Base-by-base conservation (phyloP, 108 stramenopile genomes). In the Cylindrotheca fusiformis region DNA sequence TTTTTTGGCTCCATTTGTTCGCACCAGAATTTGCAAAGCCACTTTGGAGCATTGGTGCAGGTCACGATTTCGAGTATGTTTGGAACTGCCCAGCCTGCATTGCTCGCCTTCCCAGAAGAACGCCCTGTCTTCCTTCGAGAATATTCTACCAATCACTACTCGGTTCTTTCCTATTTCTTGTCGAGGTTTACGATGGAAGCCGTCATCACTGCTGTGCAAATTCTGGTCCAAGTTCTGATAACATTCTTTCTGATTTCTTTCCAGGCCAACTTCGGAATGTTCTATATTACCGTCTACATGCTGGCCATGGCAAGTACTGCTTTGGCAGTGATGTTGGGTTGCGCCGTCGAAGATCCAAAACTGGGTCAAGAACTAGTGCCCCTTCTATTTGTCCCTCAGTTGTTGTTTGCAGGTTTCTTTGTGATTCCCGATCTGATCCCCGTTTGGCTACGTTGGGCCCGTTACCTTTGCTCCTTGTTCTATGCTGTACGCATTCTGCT, bases 101-200 rank as follows among this genome's bases (percentile, higher is more conserved):
- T 93, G 24, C 55, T 92, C 44, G 69, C 82, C 8, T 90, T 93
- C 54, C 91, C 94, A 12, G 76, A 87, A 48, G 88, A 95, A 71
- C 77, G 94, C 14, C 94, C 94, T 28, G 87, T 91, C 10, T 95
- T 95, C 69, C 62, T 95, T 4, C 63, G 94, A 54, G 94, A 95
- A 56, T 95, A 89, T 64, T 79, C 85, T 6, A 92, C 88, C 0
- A 83, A 88, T 45, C 90, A 90, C 48, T 95, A 92, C 72, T 54
- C 71, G 26, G 83, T 81, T 12, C 19, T 78, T 24, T 53, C 92
- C 6, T 94, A 94, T 76, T 88, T 90, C 49, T 1, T 82, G 50
- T 74, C 74, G 10, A 48, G 74, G 5, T 67, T 82, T 32, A 53
- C 70, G 10, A 67, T 77, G 53, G 84, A 85, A 32, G 74, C 77